phyloP scores from a whole-genome alignment of 495 filamentous ascomycete genomes.

The Xylaria nigripes region DNA sequence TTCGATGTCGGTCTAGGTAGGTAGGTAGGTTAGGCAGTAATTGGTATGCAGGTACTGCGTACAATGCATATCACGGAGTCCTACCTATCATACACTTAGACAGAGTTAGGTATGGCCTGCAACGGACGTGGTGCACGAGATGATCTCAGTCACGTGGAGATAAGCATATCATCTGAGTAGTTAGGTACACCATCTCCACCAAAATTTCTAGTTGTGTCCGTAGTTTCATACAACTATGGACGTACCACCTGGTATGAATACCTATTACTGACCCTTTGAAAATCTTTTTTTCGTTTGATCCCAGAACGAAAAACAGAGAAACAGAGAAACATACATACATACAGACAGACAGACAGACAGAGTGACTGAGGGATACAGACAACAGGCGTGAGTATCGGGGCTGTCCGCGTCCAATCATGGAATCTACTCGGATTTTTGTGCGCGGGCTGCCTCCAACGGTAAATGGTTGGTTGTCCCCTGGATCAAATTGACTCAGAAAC shows the following conservation, averaged over 20 bases:
- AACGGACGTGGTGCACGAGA: neutral
- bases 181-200: neutral
- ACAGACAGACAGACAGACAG: neutral
- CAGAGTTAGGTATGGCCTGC: neutral
- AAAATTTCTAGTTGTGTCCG: constrained; percentile 1
- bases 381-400: neutral
- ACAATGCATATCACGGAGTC: too few species aligned
- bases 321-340: neutral
- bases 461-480: constrained; percentile 53
- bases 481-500: constrained; percentile 29
- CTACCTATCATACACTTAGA: too few species aligned
- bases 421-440: constrained; percentile 85
- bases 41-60: too few species aligned
- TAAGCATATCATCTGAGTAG: too few species aligned
- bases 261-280: neutral
- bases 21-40: too few species aligned
- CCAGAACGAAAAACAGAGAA: neutral
- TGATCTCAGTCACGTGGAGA: constrained; percentile 5
- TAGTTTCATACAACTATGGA: too few species aligned
- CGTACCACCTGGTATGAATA: too few species aligned
- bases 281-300: constrained; percentile 16
- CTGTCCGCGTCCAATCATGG: constrained; percentile 30
- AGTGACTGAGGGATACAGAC: neutral
- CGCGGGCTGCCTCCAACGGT: constrained; percentile 43
- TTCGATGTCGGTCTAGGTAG: too few species aligned